Evolutionary conservation across 352 stramenopile species (phyloP), one percentile per base, ranked within the genome.

Genomic region (Phytopythium litorale): DNA sequence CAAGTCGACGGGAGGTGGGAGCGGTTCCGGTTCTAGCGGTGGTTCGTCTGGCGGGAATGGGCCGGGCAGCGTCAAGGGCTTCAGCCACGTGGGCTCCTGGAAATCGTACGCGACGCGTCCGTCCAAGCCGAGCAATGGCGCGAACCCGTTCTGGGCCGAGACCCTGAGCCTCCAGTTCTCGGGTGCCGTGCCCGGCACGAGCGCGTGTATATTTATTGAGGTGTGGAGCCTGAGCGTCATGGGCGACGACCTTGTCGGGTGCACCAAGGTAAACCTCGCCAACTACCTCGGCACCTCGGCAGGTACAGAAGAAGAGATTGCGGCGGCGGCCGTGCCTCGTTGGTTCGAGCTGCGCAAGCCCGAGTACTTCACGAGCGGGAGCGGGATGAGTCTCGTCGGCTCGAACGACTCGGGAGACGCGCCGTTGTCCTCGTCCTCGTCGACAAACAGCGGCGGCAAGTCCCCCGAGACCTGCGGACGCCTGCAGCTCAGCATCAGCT

Each of bases 401-500:
- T 46, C 56, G 19, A 63, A 55, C 18, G 38, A 64, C 7, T 18
- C 62, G 19, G 46, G 16, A 8, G 49, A 60, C 2, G 23, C 49
- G 49, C 23, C 49, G 23, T 15, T 16, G 11, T 50, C 43, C n/a
- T 25, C 46, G 11, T n/a, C 46, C 23, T 21, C 46, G 7, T 15
- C 30, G n/a, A 19, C 30, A 23, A 43, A 30, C 33, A 56, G 58
- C 8, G 66, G 63, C 7, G 49, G 25, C 37, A 49, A 43, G 33
- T 46, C 21, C 1, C 63, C 73, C 15, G 67, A 75, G 32, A 76
- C 60, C 21, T 91, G 81, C 58, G 86, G 83, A 0, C 65, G 74
- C 19, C 62, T 94, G 56, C 83, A 94, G 70, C 75, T 94, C 5
- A 94, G 85, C 55, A 86, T 94, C 54, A 87, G 76, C 55, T 94